Conservation (phyloP, 352 stramenopile species). For the Globisporangium abappressorium region DNA sequence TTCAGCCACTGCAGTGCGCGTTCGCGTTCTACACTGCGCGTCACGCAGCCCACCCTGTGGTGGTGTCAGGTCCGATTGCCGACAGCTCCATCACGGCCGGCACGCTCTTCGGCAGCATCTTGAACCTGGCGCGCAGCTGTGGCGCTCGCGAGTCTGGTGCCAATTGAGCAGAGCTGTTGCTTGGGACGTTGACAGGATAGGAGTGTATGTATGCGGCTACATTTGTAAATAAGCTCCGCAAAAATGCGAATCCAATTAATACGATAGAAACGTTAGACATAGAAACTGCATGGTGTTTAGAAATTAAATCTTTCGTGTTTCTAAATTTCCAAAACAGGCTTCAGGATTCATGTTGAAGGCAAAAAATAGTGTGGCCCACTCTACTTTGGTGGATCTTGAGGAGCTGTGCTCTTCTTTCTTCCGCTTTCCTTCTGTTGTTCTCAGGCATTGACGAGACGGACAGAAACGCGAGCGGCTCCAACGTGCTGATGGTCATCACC, state of each 20-base stretch:
- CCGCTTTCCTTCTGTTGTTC: constrained; percentile 1
- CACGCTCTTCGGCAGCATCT: constrained; percentile 73
- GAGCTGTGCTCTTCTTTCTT: not conserved
- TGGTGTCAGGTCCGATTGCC: constrained; percentile 78
- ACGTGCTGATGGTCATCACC: constrained; percentile 8
- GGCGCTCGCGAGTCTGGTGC: constrained; percentile 39
- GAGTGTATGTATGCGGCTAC: not conserved
- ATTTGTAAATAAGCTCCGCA: not conserved
- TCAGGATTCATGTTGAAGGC: constrained; percentile 2
- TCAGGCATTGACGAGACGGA: constrained; percentile 9
- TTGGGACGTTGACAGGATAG: not conserved
- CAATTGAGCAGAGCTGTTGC: not conserved
- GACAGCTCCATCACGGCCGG: constrained; percentile 73
- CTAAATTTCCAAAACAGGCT: not conserved
- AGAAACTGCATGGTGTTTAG: not conserved
- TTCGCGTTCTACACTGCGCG: constrained; percentile 80
- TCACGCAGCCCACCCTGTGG: constrained; percentile 68
- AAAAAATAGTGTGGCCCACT: constrained; percentile 4
- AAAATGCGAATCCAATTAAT: not conserved
- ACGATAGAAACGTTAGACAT: not conserved
- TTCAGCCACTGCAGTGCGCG: constrained; percentile 65
- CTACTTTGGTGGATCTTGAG: constrained; percentile 9
- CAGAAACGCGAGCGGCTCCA: not conserved
- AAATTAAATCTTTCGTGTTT: not conserved
- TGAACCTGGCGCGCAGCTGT: constrained; percentile 71